Conservation (phyloP, 2,329 filamentous ascomycete genomes). For the Chaetothyriales sp. region DNA sequence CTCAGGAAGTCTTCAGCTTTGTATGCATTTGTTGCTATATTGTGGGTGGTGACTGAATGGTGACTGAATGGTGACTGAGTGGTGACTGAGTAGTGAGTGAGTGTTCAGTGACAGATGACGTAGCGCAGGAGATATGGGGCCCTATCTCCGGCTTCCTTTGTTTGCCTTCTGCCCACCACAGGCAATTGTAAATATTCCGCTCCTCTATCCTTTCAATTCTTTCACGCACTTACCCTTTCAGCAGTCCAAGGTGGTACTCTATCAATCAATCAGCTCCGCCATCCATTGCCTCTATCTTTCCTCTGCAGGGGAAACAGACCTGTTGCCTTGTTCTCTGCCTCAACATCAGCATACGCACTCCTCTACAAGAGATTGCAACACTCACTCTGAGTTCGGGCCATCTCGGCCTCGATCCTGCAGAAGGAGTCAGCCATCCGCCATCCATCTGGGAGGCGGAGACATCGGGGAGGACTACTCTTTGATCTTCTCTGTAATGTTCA, state of each 20-base stretch:
- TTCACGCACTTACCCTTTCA: constrained; percentile 62
- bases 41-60: not conserved
- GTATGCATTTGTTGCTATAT: not conserved
- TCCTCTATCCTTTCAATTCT: not conserved
- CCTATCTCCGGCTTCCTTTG: not conserved
- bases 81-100: not conserved
- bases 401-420: constrained; percentile 94
- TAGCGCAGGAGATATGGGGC: not conserved
- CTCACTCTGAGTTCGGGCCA: constrained; percentile 95
- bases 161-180: not conserved
- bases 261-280: constrained; percentile 21
- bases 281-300: constrained; percentile 16
- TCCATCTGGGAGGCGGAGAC: not conserved
- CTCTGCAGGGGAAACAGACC: constrained; percentile 44
- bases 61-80: not conserved
- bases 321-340: constrained; percentile 90
- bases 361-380: constrained; percentile 9
- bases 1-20: not conserved
- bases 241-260: constrained; percentile 96
- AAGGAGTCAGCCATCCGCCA: not conserved
- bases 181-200: not conserved
- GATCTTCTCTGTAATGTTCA: constrained; percentile 99
- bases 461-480: constrained; percentile 58
- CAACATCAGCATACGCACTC: constrained; percentile 4
- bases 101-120: not conserved